Evolutionary conservation across 1,284 basidiomycete genomes (phyloP).

Genomic region (Leccinum glutinopallens): DNA sequence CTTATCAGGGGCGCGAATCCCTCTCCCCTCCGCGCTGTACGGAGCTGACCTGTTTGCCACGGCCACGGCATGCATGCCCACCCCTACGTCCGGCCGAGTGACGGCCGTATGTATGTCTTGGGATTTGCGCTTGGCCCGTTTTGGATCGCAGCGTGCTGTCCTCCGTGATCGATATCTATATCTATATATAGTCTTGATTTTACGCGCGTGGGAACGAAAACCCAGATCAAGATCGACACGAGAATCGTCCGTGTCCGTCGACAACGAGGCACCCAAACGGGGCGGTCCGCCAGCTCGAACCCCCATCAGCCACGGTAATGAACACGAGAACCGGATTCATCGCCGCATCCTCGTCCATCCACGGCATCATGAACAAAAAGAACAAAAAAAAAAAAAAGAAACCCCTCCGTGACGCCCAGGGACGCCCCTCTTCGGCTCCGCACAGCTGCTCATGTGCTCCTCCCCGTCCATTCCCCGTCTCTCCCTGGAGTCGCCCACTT

Average conservation of each 20-base stretch:
- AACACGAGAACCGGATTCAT: constrained; percentile 5
- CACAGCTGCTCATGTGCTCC: constrained; percentile 1
- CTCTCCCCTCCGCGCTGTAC: constrained; percentile 19
- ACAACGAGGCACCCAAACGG: constrained; percentile 16
- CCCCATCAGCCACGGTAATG: constrained; percentile 12
- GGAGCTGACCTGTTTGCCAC: constrained; percentile 12
- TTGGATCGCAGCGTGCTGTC: constrained; percentile 22
- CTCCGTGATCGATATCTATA: constrained; percentile 16
- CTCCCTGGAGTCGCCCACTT: not conserved
- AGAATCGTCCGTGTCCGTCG: constrained; percentile 16
- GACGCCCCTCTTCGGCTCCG: constrained; percentile 10
- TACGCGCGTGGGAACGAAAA: constrained; percentile 17
- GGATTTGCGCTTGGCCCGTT: constrained; percentile 28
- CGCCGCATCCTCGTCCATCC: not conserved
- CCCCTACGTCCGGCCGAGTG: not conserved
- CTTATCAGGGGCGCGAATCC: constrained; percentile 27
- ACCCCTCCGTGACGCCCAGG: not conserved
- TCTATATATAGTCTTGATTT: constrained; percentile 14
- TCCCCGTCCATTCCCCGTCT: not conserved
- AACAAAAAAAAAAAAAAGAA: not conserved
- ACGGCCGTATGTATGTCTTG: constrained; percentile 4
- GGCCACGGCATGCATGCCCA: not conserved
- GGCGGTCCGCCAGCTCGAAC: constrained; percentile 1
- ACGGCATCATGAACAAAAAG: not conserved
- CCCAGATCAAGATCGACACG: constrained; percentile 29